These are phyloP conservation scores for Diaporthe australafricana DNA, from an alignment of 2,329 filamentous ascomycete genomes.

Conservation along the genomic window DNA sequence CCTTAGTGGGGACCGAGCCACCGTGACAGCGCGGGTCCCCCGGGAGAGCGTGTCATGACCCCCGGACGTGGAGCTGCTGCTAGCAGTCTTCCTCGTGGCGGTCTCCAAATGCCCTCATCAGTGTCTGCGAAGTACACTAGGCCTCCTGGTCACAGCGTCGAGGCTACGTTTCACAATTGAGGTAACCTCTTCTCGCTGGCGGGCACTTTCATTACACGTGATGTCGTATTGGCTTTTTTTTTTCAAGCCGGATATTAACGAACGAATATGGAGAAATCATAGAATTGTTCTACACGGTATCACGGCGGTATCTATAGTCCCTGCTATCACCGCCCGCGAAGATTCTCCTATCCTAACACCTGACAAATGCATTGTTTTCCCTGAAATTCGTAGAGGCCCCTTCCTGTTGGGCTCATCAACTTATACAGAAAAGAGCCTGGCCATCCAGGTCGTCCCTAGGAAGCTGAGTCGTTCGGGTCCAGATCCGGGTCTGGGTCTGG, in stretches of 20 bases:
- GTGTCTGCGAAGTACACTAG: background rate
- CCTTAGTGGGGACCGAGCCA: background rate
- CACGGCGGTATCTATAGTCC: background rate
- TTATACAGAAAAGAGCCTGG: background rate
- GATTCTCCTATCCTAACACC: conserved; percentile 9
- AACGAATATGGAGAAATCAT: background rate
- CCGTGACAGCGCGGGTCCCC: conserved; percentile 9
- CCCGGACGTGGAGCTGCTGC: conserved; percentile 7
- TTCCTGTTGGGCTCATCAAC: background rate
- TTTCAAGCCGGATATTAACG: background rate
- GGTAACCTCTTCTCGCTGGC: background rate
- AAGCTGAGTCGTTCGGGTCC: background rate
- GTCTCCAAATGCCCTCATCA: background rate
- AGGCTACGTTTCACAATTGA: conserved; percentile 26
- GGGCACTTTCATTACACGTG: conserved; percentile 9
- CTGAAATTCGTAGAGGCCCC: background rate
- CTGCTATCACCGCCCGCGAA: background rate
- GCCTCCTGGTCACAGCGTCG: conserved; percentile 2
- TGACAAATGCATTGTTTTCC: conserved; percentile 16
- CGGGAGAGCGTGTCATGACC: conserved; percentile 15
- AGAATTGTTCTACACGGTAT: background rate
- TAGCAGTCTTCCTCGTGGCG: background rate
- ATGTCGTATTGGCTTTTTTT: background rate
- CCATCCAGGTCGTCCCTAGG: background rate
- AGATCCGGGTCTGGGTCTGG: background rate